Evolutionary conservation across 1,284 basidiomycete genomes (phyloP), one percentile per base, ranked within the genome.

Genomic region (Blastosporella zonata): DNA sequence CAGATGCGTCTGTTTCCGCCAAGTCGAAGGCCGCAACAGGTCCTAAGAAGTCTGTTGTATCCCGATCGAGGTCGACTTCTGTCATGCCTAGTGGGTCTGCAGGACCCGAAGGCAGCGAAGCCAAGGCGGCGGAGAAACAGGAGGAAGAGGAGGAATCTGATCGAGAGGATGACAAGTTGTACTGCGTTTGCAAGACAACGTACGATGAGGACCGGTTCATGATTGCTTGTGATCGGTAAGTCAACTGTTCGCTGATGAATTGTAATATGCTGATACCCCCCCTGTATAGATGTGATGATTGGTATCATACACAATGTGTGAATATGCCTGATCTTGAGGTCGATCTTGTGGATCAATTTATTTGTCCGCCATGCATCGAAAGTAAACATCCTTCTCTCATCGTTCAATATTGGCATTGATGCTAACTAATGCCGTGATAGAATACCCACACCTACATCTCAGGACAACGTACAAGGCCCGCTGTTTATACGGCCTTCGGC

Each of bases 211-310:
- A 90, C 61, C 73, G 77, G 52, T 77, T 84, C 49, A 93, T 93
- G 90, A 92, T 93, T 63, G 90, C 88, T n/a, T 93, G 90, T 62
- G 90, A 93, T 69, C 77, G 82, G 89, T 90, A 56, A 37, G 75
- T 63, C 36, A 10, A 49, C 38, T 25, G 23, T 27, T 37, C 38
- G 40, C 28, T 40, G 41, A 47, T 40, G 36, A 34, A 37, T 21
- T n/a, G 17, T 36, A 10, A 34, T 7, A 36, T 15, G 27, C 33
- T 55, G 27, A 49, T 25, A 21, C 20, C 17, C 9, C 25, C 28
- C 13, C 43, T 37, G 28, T 18, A 18, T n/a, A 91, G 89, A 23
- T 93, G 90, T 64, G 90, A 93, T 60, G 87, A 92, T 55, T 93
- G 90, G 90, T 93, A 90, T 62, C 90, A 93, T 60, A 87, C 87